Evolutionary conservation across 1,139 yeast genomes (phyloP).

Genomic region (Hansenula sp.): DNA sequence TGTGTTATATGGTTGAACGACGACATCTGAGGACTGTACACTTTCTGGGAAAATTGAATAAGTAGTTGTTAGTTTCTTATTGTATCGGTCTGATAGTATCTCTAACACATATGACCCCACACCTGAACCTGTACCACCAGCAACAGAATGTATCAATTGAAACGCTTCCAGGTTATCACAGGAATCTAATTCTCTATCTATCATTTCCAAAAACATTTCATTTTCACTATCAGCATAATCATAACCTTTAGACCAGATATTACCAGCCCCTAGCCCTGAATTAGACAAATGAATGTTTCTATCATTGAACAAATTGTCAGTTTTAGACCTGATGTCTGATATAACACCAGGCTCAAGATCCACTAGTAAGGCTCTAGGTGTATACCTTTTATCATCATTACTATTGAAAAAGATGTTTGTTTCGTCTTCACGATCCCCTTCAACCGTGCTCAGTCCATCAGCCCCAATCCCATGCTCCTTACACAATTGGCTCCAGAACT

Average conservation of each 20-base stretch:
- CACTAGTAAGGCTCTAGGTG: constrained; percentile 81
- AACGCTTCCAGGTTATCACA: constrained; percentile 90
- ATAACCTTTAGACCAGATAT: constrained; percentile 93
- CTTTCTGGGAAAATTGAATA: constrained; percentile 82
- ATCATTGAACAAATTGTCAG: constrained; percentile 75
- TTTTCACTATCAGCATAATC: constrained; percentile 65
- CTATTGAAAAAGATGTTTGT: constrained; percentile 82
- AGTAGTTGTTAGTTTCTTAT: constrained; percentile 80
- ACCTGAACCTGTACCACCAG: constrained; percentile 98
- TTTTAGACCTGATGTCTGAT: constrained; percentile 51
- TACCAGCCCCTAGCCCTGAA: constrained; percentile 90
- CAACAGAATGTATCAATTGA: constrained; percentile 91
- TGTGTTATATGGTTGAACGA: constrained; percentile 94
- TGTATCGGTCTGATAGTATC: constrained; percentile 72
- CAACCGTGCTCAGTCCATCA: constrained; percentile 54
- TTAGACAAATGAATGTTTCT: constrained; percentile 77
- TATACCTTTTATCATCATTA: constrained; percentile 71
- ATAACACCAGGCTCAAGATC: constrained; percentile 93
- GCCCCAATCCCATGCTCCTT: constrained; percentile 78
- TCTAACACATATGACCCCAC: constrained; percentile 83
- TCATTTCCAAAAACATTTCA: constrained; percentile 74
- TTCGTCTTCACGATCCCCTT: constrained; percentile 55
- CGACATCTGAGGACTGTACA: constrained; percentile 86
- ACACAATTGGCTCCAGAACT: constrained; percentile 90
- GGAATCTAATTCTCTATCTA: constrained; percentile 87